Evolutionary conservation across 2,329 filamentous ascomycete genomes (phyloP).

Genomic region (Alternaria arbusti): DNA sequence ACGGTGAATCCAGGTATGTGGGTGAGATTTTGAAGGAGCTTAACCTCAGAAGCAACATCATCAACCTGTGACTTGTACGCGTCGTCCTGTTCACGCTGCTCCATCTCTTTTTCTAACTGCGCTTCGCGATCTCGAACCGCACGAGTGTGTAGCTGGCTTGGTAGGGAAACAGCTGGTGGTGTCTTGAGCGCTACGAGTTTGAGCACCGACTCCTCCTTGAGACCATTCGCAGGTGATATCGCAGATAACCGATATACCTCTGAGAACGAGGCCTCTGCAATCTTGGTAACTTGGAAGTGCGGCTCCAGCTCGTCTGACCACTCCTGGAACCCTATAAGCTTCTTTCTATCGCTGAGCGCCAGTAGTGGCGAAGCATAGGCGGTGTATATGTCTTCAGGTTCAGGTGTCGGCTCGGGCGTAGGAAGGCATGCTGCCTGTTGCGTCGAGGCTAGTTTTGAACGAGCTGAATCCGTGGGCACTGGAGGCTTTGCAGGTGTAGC

Average conservation of each 20-base stretch:
- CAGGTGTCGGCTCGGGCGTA: conserved; percentile 28
- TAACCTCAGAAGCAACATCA: conserved; percentile 56
- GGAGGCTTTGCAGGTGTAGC: conserved; percentile 10
- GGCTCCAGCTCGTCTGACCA: conserved; percentile 52
- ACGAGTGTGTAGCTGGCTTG: conserved; percentile 39
- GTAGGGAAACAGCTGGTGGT: conserved; percentile 42
- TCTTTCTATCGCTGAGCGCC: conserved; percentile 34
- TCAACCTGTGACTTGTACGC: conserved; percentile 52
- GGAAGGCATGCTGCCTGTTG: conserved; percentile 17
- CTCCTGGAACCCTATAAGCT: conserved; percentile 45
- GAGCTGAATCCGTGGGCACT: conserved; percentile 18
- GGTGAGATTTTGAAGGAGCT: conserved; percentile 64
- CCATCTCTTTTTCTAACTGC: conserved; percentile 31
- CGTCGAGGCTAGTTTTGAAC: conserved; percentile 12
- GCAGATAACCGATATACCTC: conserved; percentile 67
- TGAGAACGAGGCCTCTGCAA: conserved; percentile 70
- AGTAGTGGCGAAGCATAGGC: conserved; percentile 37
- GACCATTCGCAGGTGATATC: conserved; percentile 26
- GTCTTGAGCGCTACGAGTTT: conserved; percentile 51
- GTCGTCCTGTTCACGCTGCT: conserved; percentile 47
- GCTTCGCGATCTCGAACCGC: conserved; percentile 58
- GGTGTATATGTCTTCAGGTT: conserved; percentile 33
- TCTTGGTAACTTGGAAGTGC: conserved; percentile 62
- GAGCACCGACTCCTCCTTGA: conserved; percentile 54
- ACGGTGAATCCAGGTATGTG: conserved; percentile 68